phyloP scores from a whole-genome alignment of 2,329 filamentous ascomycete genomes.

The Spiromastix sp. region DNA sequence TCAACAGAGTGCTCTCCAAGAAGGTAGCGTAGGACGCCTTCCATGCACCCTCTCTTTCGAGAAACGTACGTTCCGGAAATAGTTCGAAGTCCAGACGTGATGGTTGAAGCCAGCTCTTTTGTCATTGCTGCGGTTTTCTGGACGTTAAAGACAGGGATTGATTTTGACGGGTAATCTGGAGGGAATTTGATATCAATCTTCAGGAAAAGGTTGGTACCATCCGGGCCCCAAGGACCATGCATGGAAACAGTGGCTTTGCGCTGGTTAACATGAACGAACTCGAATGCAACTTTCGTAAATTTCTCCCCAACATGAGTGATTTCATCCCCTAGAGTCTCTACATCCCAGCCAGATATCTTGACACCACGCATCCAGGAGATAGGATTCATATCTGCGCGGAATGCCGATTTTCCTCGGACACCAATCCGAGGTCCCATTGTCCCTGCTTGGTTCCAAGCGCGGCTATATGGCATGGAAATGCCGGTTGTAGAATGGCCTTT shows the following conservation, averaged over 20 bases:
- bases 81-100: constrained; percentile 41
- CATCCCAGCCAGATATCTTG: constrained; percentile 46
- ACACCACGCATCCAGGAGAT: constrained; percentile 58
- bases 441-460: constrained; percentile 31
- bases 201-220: constrained; percentile 43
- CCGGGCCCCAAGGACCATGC: constrained; percentile 49
- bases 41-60: constrained; percentile 44
- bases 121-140: constrained; percentile 49
- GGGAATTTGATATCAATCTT: constrained; percentile 51
- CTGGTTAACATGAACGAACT: constrained; percentile 46
- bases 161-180: constrained; percentile 41
- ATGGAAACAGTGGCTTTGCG: constrained; percentile 47
- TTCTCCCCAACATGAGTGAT: constrained; percentile 51
- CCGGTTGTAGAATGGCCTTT: constrained; percentile 36
- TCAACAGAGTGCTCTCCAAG: constrained; percentile 49
- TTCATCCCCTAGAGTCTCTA: constrained; percentile 48
- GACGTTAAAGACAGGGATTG: constrained; percentile 42
- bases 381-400: constrained; percentile 44
- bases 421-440: constrained; percentile 39
- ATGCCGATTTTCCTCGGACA: constrained; percentile 37
- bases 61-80: constrained; percentile 47
- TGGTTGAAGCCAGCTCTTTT: constrained; percentile 37
- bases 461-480: constrained; percentile 45
- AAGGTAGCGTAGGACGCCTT: constrained; percentile 51
- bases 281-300: constrained; percentile 51